Evolutionary conservation across 2,329 filamentous ascomycete genomes (phyloP), one percentile per base, ranked within the genome.

Genomic region (Cercospora nicotianae): DNA sequence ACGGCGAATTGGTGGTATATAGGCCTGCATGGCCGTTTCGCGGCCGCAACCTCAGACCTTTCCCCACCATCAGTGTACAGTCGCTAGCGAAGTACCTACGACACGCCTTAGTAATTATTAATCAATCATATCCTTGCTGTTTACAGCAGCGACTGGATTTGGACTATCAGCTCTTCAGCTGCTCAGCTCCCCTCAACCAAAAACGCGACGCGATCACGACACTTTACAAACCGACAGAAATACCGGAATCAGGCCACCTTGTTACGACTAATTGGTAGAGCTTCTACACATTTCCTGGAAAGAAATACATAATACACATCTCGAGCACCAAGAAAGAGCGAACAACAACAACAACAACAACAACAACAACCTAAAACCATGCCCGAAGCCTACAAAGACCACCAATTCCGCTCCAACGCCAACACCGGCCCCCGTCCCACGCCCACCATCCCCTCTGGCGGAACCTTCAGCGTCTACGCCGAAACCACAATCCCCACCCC

Each of bases 401-500:
- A 72, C 42, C 73, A 71, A 61, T 77, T 76, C 72, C 72, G 72
- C 63, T 74, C 75, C 66, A 59, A 72, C 8, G 33, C 64, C 60
- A 72, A 75, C 65, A 72, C 71, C 7, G 72, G 71, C 4, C 75
- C 76, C 12, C 72, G 76, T 13, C 61, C 73, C 12, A 77, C 72
- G 6, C 72, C 73, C 30, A 72, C 70, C 61, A 73, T 79, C 13
- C 77, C 74, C 31, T 64, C 70, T 13, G 77, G 77, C 60, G 77
- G 76, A 64, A 55, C 73, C 48, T 80, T 77, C 69, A 77, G 74
- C 66, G 69, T 77, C 33, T 77, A 76, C 66, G 73, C 72, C 45
- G 70, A 79, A 62, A 77, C 73, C 55, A 70, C 73, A 33, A 82
- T 84, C 73, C 72, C 75, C 53, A 82, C 82, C 1, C 77, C 81